Percentiles rank a stretch among this genome's conserved stretches.
Conservation (phyloP, 1,139 yeast species). For the Petasospora fabianii region DNA sequence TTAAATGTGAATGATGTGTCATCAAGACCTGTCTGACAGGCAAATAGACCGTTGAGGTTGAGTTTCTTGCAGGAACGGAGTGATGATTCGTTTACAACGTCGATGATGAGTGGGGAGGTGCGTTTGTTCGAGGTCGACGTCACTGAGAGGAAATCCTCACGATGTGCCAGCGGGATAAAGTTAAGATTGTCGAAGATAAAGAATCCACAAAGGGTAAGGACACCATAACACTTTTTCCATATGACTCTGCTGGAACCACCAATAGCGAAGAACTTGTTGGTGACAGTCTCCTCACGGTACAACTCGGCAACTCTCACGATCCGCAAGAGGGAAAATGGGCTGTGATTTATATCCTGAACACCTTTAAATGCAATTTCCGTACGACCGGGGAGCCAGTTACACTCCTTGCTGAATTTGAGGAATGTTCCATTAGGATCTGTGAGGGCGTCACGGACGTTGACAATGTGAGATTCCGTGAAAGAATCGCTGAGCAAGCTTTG, state of each 20-base stretch:
- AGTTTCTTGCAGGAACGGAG: conserved; percentile 20
- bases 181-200: conserved; percentile 37
- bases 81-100: conserved; percentile 16
- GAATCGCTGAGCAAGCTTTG: conserved; percentile 6
- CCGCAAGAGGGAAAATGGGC: conserved; percentile 16
- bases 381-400: conserved; percentile 23
- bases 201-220: conserved; percentile 43
- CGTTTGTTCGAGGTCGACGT: too few relatives aligned
- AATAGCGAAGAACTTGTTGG: conserved; percentile 27
- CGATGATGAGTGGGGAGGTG: conserved; percentile 17
- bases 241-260: conserved; percentile 28
- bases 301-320: conserved; percentile 26
- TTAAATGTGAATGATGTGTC: conserved; percentile 27
- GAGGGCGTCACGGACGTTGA: conserved; percentile 8
- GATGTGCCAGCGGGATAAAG: conserved; percentile 20
- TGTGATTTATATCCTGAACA: conserved; percentile 8
- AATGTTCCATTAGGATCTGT: conserved; percentile 14
- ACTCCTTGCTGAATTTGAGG: conserved; percentile 19
- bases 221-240: conserved; percentile 41
- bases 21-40: conserved; percentile 22
- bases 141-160: conserved; percentile 15
- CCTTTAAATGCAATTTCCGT: conserved; percentile 15
- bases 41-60: conserved; percentile 32
- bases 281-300: conserved; percentile 23
- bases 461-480: conserved; percentile 10